Conservation (phyloP, 345 rosid species). For the Euphorbia lathyris region DNA sequence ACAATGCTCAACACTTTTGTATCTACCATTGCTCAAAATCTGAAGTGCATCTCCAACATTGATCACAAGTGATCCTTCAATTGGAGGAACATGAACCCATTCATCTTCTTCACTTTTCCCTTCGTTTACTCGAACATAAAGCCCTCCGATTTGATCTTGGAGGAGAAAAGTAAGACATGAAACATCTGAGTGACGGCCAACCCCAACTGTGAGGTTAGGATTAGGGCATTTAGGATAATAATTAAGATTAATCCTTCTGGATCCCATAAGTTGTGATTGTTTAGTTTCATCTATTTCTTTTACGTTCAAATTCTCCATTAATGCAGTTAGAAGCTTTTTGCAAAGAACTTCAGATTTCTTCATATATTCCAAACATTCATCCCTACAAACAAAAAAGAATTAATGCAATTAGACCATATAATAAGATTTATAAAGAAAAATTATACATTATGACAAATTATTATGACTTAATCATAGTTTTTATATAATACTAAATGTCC, state of each 20-base stretch:
- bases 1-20: conserved; percentile 10
- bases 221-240: conserved; percentile 26
- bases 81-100: conserved; percentile 13
- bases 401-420: no score
- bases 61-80: conserved; percentile 8
- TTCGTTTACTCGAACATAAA: conserved; percentile 18
- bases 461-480: no score
- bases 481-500: no score
- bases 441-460: no score
- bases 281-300: conserved; percentile 33
- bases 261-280: conserved; percentile 19
- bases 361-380: conserved; percentile 44
- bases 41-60: conserved; percentile 10
- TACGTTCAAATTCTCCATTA: conserved; percentile 39
- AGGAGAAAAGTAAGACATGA: conserved; percentile 20
- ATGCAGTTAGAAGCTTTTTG: conserved; percentile 31
- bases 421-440: no score
- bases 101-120: conserved; percentile 11
- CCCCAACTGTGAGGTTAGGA: conserved; percentile 21
- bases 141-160: conserved; percentile 25
- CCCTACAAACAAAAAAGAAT: conserved; percentile 22
- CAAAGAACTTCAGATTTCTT: conserved; percentile 37
- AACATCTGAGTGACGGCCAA: conserved; percentile 20
- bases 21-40: conserved; percentile 3
- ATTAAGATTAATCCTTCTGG: conserved; percentile 22